Percentiles rank a stretch among this genome's conserved stretches.
These are phyloP conservation scores for Phlebopus sp. DNA, from an alignment of 1,284 basidiomycete species.

Conservation along the genomic window DNA sequence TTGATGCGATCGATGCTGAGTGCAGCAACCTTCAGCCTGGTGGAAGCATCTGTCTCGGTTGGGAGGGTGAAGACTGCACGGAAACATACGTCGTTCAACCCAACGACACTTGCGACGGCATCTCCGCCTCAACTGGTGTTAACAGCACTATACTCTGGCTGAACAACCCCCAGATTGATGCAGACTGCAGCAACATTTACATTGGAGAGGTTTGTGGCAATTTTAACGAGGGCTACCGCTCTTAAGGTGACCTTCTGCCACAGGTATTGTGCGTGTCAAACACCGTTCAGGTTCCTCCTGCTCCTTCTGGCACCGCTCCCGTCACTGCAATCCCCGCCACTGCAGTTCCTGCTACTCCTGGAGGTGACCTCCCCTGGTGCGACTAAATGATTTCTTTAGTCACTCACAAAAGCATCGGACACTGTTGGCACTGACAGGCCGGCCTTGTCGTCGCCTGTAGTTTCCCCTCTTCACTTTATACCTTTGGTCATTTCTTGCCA, in stretches of 20 bases:
- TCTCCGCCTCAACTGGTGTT: slow-evolving; percentile 38
- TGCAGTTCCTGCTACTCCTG: slow-evolving; percentile 31
- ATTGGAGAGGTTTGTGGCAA: slow-evolving; percentile 48
- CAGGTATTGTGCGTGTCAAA: slow-evolving; percentile 53
- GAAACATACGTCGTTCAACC: slow-evolving; percentile 47
- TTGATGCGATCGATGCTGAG: slow-evolving; percentile 40
- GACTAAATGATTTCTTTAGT: slow-evolving; percentile 38
- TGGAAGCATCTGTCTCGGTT: slow-evolving; percentile 49
- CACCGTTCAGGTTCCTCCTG: slow-evolving; percentile 38
- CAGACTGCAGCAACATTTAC: slow-evolving; percentile 60
- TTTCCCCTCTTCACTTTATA: neutral
- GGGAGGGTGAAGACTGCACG: slow-evolving; percentile 45
- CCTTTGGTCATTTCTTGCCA: neutral
- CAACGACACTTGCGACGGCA: slow-evolving; percentile 50
- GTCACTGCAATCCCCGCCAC: slow-evolving; percentile 35
- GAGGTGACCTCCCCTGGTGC: slow-evolving; percentile 56
- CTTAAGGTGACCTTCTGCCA: slow-evolving; percentile 1
- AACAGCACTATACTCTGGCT: slow-evolving; percentile 49
- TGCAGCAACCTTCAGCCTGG: slow-evolving; percentile 61
- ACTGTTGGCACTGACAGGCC: slow-evolving; percentile 22
- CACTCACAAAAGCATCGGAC: slow-evolving; percentile 3
- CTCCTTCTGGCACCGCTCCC: slow-evolving; percentile 35
- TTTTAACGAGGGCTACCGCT: neutral
- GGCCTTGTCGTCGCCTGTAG: slow-evolving; percentile 25
- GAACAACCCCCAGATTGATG: slow-evolving; percentile 71